Base-by-base conservation (phyloP, 148 eudicot genomes). In the Tetragonia tetragonoides region DNA sequence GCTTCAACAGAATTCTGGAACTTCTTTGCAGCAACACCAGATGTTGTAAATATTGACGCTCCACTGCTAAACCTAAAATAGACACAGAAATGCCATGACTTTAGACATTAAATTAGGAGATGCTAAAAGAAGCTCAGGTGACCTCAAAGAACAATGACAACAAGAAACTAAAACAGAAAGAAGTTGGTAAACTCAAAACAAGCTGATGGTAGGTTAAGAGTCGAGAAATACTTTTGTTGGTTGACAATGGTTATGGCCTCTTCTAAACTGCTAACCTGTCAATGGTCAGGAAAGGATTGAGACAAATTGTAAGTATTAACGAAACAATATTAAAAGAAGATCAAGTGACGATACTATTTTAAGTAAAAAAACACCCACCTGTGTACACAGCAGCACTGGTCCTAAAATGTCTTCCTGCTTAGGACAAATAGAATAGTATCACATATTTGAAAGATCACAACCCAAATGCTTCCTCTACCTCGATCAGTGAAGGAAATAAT, bases 1-100 rank as follows among this genome's bases (percentile, higher is more conserved):
- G 84, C 82, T 77, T 86, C 84, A 62, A 86, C 85, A 77, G 75
- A 80, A 81, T 78, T 78, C 86, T 83, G 86, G 64, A 86, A 86
- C 51, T 78, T 80, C 78, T 80, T 83, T 67, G 84, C 82, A 67
- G 80, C 62, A 67, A 75, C 63, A 68, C 84, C 86, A 14, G 86
- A 86, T 18, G 84, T 62, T 42, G 88, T 86, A 83, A 83, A 86
- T 76, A 86, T 75, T 34, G 86, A 78, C 56, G 84, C 88, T 60
- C 88, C 86, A 75, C 49, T 83, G 37, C 54, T 81, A 66, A 40
- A 64, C 73, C 88, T 86, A 63, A 57, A 76, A 28, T 40, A 56
- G 51, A 73, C 37, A 56, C 11, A 64, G 3, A 53, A 24, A 60
- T 21, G 71, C 63, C 51, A 20, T 53, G 44, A n/a, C 5, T 28